Base-by-base conservation (phyloP, 73 alveolate species). In the Halteria grandinella region DNA sequence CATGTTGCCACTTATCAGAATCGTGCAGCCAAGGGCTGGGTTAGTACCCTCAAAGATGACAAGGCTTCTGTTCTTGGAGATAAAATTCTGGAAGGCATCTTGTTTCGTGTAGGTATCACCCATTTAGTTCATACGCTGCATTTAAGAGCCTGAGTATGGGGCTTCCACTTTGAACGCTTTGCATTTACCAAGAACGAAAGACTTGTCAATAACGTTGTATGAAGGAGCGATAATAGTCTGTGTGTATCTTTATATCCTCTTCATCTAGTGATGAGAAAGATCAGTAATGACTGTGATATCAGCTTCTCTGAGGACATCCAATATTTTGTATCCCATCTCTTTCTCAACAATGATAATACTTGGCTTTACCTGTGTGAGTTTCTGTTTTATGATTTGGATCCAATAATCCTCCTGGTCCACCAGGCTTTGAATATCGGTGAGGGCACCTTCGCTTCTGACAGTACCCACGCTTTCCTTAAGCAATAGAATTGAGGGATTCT, bases 331-430 rank as follows among this genome's bases (percentile, higher is more conserved):
- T 0, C 97, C 79, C 49, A 75, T 82, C 36, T 85, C 87, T 48
- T 86, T 72, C 43, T 91, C 95, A 1, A 94, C 81, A 25, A 94
- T 49, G 60, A 94, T 81, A 4, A 94, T 69, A 79, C 89, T 83
- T 0, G 99, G 97, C 53, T 76, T 66, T 28, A 86, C 88, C 21
- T 39, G 52, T 37, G 66, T 37, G 12, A 94, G 66, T 57, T 83
- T 88, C 33, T 85, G 63, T 36, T 71, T 78, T 1, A 94, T 47
- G 47, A 94, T 88, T 45, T 79, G 53, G 0, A 93, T 55, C 59
- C 80, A 69, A 36, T 39, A 69, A 27, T 51, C 69, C 64, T 89
- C 96, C 47, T 40, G 76, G 74, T 69, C 89, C 53, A 69, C 45
- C 23, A 58, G 60, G 12, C 59, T 75, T 1, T 74, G 77, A 3